Evolutionary conservation across 2,329 filamentous ascomycete genomes (phyloP).

Genomic region (Colletotrichum coccodes): DNA sequence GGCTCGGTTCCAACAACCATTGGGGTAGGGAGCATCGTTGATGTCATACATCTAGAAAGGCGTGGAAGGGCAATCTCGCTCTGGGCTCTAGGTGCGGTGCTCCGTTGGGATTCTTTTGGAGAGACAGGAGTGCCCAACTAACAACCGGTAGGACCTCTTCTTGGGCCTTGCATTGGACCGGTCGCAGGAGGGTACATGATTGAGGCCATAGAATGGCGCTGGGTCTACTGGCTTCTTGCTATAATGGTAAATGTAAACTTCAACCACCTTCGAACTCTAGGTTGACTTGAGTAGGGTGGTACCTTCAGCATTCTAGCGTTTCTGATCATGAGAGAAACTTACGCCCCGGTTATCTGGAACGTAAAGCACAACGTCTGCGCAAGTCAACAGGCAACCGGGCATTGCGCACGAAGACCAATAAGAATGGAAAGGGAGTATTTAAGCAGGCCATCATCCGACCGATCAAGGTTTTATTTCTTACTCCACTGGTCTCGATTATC

Average conservation of each 20-base stretch:
- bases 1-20: neutral
- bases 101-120: no score
- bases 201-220: constrained; percentile 55
- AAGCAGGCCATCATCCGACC: constrained; percentile 57
- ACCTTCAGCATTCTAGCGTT: neutral
- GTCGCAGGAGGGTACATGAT: constrained; percentile 55
- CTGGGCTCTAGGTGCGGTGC: no score
- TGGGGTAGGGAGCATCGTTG: constrained; percentile 73
- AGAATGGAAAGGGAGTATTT: constrained; percentile 51
- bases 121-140: no score
- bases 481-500: constrained; percentile 52
- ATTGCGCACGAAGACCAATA: constrained; percentile 65
- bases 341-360: constrained; percentile 57
- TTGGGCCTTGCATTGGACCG: constrained; percentile 57
- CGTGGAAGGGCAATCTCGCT: constrained; percentile 66
- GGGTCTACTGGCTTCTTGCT: constrained; percentile 58
- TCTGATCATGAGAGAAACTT: constrained; percentile 61
- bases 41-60: constrained; percentile 68
- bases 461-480: constrained; percentile 52
- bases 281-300: constrained; percentile 45
- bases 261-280: constrained; percentile 52
- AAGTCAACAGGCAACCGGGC: constrained; percentile 61
- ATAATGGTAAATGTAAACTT: constrained; percentile 52
- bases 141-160: no score
- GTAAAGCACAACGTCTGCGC: constrained; percentile 53